Evolutionary conservation across 768 basidiomycete species (phyloP), one percentile per base, ranked within the genome.

Genomic region (Roridomyces roridus): DNA sequence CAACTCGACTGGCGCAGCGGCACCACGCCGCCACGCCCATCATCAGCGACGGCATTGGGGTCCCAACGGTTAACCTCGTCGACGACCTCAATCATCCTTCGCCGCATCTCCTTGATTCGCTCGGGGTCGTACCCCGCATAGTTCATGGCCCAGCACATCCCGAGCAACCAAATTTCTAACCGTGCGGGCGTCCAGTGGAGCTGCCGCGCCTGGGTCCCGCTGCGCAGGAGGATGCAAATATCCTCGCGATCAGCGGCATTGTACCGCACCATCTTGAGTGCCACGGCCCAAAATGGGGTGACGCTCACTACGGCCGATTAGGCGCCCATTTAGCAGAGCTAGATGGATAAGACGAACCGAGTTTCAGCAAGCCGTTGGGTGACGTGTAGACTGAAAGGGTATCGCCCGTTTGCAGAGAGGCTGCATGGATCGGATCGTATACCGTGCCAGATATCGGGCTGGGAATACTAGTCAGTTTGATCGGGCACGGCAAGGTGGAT

Each of bases 251-350:
- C 89, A 57, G 81, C 78, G 48, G 83, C 82, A 35, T 78, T 72
- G 67, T 87, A 91, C 6, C 89, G 78, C 18, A 87, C 86, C 11
- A 91, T 77, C 67, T 91, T 91, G 63, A 90, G 81, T 3, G 88
- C 85, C 37, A 90, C 81, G 1, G 83, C 82, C 89, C 89, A 91
- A 57, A 84, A 82, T 55, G 88, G 88, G 24, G 85, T 82, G 3
- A 90, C 87, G 57, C 82, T 84, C 65, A 89, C 70, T 45, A 6
- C 14, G 7, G 25, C 23, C 29, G 20, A 35, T 53, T 26, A 58
- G 56, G 23, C 6, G 14, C 17, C 2, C 1, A n/a, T 37, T n/a
- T 14, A 34, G 26, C n/a, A 10, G 12, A 46, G 47, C 15, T 18
- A 39, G 36, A 3, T 1, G 17, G 29, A 29, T 24, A 14, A 11